Conservation (phyloP, 228 moss, liverwort and hornwort genomes). For the Sphagnum fallax region DNA sequence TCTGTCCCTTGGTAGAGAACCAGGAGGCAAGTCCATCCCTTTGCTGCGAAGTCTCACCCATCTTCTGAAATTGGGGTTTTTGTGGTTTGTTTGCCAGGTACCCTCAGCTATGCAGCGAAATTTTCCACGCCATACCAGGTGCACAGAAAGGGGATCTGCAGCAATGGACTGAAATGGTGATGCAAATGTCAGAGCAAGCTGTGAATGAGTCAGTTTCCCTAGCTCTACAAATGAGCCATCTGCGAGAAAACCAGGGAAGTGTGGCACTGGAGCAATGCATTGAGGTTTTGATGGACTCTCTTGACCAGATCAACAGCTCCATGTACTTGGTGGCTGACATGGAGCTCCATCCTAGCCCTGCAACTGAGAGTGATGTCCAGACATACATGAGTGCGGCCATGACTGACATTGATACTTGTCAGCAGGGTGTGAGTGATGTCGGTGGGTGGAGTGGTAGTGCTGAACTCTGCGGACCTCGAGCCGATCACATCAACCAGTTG, state of each 20-base stretch:
- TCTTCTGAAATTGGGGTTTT: not conserved
- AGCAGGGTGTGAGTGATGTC: constrained; percentile 32
- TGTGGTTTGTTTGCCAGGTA: constrained; percentile 13
- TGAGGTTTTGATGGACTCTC: constrained; percentile 22
- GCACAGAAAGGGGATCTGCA: constrained; percentile 31
- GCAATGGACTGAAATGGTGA: constrained; percentile 42
- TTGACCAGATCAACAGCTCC: constrained; percentile 22
- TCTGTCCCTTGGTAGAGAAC: too few relatives aligned
- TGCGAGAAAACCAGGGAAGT: constrained; percentile 1
- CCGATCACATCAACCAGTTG: constrained; percentile 22
- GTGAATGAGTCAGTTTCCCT: constrained; percentile 35
- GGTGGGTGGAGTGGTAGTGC: constrained; percentile 37
- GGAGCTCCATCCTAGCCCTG: constrained; percentile 16
- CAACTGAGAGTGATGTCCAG: constrained; percentile 11
- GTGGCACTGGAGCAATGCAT: constrained; percentile 28
- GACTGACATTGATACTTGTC: constrained; percentile 48
- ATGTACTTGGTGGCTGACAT: constrained; percentile 22
- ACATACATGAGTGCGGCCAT: constrained; percentile 27
- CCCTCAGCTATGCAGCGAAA: constrained; percentile 14
- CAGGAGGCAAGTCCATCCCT: too few relatives aligned
- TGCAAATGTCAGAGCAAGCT: constrained; percentile 33
- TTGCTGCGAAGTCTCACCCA: too few relatives aligned
- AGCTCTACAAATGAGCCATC: constrained; percentile 4
- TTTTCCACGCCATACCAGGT: constrained; percentile 24
- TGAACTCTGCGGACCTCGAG: constrained; percentile 16